A percentile compares a stretch with the other conserved stretches of the same genome.
These are phyloP conservation scores for Annona cherimola DNA, from an alignment of 164 flowering plant genomes.

Conservation along the genomic window DNA sequence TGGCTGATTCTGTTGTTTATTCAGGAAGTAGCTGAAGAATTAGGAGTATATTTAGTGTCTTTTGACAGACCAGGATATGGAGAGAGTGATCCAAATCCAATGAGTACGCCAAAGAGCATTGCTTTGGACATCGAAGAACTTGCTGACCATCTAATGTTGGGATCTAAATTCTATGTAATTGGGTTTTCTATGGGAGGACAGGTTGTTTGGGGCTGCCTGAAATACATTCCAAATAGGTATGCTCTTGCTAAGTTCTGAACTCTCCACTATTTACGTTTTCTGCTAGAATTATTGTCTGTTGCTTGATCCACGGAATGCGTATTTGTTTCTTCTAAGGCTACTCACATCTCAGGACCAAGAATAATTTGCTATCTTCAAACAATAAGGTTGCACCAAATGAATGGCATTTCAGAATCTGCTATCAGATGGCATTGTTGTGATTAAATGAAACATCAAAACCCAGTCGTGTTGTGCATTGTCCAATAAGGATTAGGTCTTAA, in stretches of 20 bases:
- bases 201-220: conserved; percentile 37
- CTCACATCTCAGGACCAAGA: no score
- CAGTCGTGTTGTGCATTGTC: no score
- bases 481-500: no score
- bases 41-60: conserved; percentile 49
- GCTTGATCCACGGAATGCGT: background rate
- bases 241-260: background rate
- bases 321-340: no score
- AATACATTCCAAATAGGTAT: conserved; percentile 40
- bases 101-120: conserved; percentile 40
- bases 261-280: background rate
- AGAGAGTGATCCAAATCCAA: conserved; percentile 70
- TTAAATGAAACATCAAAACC: no score
- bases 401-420: no score
- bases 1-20: conserved; percentile 1
- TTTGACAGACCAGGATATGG: conserved; percentile 77
- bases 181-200: conserved; percentile 54
- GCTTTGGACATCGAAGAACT: conserved; percentile 69
- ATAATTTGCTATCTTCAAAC: no score
- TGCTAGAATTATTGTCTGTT: background rate
- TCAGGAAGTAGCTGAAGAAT: conserved; percentile 47
- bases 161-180: conserved; percentile 52
- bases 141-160: conserved; percentile 57
- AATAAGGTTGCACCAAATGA: no score
- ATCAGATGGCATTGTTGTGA: no score